Evolutionary conservation across 176 grass and related monocot species (phyloP), one percentile per base, ranked within the genome.

Genomic region (Zoysia japonica): DNA sequence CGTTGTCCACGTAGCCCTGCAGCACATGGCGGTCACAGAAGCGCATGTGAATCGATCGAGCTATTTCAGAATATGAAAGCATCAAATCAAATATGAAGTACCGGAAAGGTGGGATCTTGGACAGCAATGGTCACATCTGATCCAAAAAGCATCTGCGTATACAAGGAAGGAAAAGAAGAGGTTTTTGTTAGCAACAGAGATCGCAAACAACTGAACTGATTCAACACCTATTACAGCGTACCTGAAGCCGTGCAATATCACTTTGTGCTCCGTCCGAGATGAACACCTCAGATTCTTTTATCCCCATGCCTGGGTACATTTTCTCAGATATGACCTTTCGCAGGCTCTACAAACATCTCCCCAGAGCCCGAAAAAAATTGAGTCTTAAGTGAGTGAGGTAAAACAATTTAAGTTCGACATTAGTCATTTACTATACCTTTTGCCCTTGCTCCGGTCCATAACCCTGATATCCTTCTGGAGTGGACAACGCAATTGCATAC

Each of bases 21-120:
- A 57, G 84, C 72, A 50, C 9, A 47, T 5, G 67, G 66, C 19
- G 8, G 11, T 28, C 67, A 48, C 44, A 4, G 28, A 35, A 28
- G 35, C 65, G 6, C 2, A 28, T 5, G 16, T 70, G 20, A 17
- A 67, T 43, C 40, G 3, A 9, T 6, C 49, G 11, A 2, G 37
- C 0, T 9, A 5, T 5, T 8, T 57, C 12, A 6, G 5, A 65
- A 10, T 69, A 65, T 59, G 65, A 56, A 56, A 7, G 19, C 43
- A 46, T n/a, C 35, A 0, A 3, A 42, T 65, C 2, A 7, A 28
- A 5, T 60, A 10, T 45, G 56, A n/a, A 40, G 54, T 87, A 97
- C 94, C 89, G 96, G 96, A 75, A 99, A 99, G 10, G 96, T 99
- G n/a, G 96, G 96, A 43, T 95, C 96, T 82, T 99, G 96, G 49